These are phyloP conservation scores for Epicoccum nigrum DNA, from an alignment of 2,329 filamentous ascomycete species.

Conservation along the genomic window DNA sequence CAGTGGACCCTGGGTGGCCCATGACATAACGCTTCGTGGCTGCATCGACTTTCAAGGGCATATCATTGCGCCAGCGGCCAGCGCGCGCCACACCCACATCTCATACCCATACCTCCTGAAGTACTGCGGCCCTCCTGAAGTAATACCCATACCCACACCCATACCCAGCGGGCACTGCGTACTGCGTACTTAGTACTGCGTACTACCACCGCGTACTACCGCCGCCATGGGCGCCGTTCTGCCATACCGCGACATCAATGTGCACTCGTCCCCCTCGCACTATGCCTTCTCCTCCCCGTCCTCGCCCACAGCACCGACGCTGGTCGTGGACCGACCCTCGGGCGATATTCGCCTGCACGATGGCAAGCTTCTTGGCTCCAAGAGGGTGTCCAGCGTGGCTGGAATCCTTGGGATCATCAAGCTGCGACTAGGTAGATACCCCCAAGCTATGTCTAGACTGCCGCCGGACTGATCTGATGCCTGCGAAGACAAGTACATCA, in stretches of 20 bases:
- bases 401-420: constrained; percentile 95
- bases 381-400: constrained; percentile 90
- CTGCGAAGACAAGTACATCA: constrained; percentile 83
- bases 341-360: constrained; percentile 88
- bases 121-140: background rate
- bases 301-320: constrained; percentile 82
- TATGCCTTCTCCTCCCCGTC: constrained; percentile 98
- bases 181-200: no score
- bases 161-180: no score
- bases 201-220: no score
- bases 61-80: background rate
- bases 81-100: background rate
- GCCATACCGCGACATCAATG: constrained; percentile 95
- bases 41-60: background rate
- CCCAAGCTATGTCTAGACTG: constrained; percentile 1
- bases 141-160: no score
- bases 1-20: background rate
- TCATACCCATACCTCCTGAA: background rate
- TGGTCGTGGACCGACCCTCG: constrained; percentile 89
- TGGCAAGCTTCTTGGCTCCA: constrained; percentile 74
- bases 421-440: constrained; percentile 77
- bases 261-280: constrained; percentile 87
- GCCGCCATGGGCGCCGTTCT: constrained; percentile 58
- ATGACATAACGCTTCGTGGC: constrained; percentile 27
- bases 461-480: constrained; percentile 22